Base-by-base conservation (phyloP, 2,329 filamentous ascomycete species). In the Aureobasidium sp. region DNA sequence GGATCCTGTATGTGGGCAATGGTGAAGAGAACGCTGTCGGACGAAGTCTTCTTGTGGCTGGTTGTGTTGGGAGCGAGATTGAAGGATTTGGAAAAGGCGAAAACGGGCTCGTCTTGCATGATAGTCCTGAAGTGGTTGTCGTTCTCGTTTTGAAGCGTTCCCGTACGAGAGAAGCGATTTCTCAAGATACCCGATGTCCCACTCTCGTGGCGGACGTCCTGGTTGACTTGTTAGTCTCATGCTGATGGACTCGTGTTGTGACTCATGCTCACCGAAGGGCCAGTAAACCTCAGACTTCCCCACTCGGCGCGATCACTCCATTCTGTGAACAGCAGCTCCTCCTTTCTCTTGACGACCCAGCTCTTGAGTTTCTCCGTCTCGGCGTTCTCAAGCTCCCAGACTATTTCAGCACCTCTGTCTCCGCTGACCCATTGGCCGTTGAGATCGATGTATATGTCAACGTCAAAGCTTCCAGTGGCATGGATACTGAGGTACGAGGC, bases 251-350 rank as follows among this genome's bases (percentile, higher is more conserved):
- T 19, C 15, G 5, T 12, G 7, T n/a, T 15, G 33, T 15, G 6
- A 9, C 12, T 17, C 11, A 58, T 22, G 37, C 61, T 37, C 40
- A 63, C 61, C 24, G 60, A 57, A n/a, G 90, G 89, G 1, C 81
- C 90, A 24, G 87, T 87, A 70, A 95, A 90, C 73, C 90, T 83
- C 62, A 95, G 73, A 31, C 85, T 87, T 4, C 91, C 91, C 91
- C 91, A 95, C 81, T 95, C 90, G 0, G 88, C 83, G 47, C 87
- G 86, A 68, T 95, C 91, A 47, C 75, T 75, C 61, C 81, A 81
- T 72, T 95, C 91, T 0, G 87, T 89, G 60, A 94, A 82, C n/a
- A 89, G 77, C 71, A 87, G 79, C 72, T 93, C 83, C 7, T 79
- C 71, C 62, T 76, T 76, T 42, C 85, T 80, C 61, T 80, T 79